phyloP scores from a whole-genome alignment of 768 basidiomycete species.

The Galerina sulciceps region DNA sequence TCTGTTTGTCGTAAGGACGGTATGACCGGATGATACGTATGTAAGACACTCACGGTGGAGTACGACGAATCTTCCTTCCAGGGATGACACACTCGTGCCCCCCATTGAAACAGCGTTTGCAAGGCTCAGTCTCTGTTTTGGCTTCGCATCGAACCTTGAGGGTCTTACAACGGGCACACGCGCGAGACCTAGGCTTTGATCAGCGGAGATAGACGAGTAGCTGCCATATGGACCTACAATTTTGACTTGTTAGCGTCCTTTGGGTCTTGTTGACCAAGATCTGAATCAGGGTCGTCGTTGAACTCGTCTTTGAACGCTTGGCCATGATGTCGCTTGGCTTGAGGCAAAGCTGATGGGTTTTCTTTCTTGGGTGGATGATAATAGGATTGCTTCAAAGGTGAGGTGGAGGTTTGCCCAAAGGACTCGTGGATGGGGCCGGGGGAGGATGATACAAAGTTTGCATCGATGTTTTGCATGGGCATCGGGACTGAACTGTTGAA shows the following conservation, averaged over 20 bases:
- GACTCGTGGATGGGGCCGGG: conserved; percentile 30
- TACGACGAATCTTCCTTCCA: conserved; percentile 81
- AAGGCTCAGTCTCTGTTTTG: conserved; percentile 70
- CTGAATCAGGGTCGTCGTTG: conserved; percentile 41
- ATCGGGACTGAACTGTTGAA: background rate
- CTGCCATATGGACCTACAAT: conserved; percentile 37
- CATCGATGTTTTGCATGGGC: conserved; percentile 3
- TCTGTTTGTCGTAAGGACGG: conserved; percentile 36
- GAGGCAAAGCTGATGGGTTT: conserved; percentile 20
- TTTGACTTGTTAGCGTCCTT: conserved; percentile 44
- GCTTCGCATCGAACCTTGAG: conserved; percentile 79
- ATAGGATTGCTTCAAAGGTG: conserved; percentile 21
- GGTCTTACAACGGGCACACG: conserved; percentile 74
- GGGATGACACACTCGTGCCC: conserved; percentile 79
- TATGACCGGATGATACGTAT: background rate
- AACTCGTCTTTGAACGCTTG: conserved; percentile 33
- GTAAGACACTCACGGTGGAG: conserved; percentile 68
- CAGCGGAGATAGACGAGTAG: conserved; percentile 3
- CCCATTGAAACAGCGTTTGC: conserved; percentile 74
- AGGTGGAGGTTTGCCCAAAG: conserved; percentile 22
- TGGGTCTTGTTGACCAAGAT: conserved; percentile 33
- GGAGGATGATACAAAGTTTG: conserved; percentile 22
- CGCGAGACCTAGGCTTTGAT: conserved; percentile 47
- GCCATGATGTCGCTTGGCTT: conserved; percentile 41
- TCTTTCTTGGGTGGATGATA: conserved; percentile 21